Percentiles rank a stretch among this genome's conserved stretches.
Conservation (phyloP, 148 eudicot genomes). For the Cornus florida region DNA sequence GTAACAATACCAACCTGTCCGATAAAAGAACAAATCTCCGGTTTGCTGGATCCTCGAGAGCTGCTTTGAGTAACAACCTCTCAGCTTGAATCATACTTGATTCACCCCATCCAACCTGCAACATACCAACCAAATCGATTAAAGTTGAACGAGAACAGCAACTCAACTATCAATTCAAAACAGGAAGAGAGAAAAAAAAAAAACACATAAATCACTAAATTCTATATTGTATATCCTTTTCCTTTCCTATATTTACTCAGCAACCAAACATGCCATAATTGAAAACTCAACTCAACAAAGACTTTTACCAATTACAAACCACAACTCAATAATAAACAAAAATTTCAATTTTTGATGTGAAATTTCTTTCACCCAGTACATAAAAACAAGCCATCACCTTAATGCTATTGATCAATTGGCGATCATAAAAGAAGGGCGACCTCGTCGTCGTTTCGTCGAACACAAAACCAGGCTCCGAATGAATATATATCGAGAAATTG, state of each 20-base stretch:
- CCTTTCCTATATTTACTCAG: neutral
- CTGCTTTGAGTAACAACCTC: conserved; percentile 74
- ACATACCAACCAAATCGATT: conserved; percentile 14
- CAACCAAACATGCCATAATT: conserved; percentile 10
- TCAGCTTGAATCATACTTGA: conserved; percentile 94
- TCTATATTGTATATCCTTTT: neutral
- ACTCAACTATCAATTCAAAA: neutral
- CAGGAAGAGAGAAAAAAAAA: neutral
- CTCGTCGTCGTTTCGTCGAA: conserved; percentile 79
- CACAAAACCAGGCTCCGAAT: conserved; percentile 88
- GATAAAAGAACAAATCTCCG: conserved; percentile 97
- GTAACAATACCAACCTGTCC: conserved; percentile 59
- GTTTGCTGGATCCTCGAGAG: conserved; percentile 88
- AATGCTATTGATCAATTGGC: conserved; percentile 75
- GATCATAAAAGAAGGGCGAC: conserved; percentile 63
- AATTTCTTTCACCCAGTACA: neutral
- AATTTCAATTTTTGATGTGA: neutral
- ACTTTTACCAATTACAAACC: neutral
- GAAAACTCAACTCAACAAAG: neutral
- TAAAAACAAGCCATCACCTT: conserved; percentile 44
- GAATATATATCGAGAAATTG: conserved; percentile 72
- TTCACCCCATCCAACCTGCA: conserved; percentile 97
- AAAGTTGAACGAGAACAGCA: neutral
- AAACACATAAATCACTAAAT: neutral
- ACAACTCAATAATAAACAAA: neutral